Evolutionary conservation across 805 yeast species (phyloP).

Genomic region (Starmera quercuum): DNA sequence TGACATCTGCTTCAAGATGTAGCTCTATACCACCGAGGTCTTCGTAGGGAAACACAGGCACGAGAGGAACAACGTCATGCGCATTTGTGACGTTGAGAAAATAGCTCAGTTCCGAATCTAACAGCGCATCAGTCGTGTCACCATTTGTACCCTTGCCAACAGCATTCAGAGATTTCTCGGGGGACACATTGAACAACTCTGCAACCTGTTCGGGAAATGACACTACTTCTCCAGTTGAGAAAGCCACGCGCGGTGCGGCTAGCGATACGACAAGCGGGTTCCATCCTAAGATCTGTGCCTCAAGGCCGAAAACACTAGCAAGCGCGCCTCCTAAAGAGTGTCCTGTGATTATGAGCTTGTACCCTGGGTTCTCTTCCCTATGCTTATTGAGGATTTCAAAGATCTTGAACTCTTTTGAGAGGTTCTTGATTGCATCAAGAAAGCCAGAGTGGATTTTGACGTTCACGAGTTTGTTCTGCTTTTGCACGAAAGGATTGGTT

Average conservation of each 20-base stretch:
- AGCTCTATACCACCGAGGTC: too few species aligned
- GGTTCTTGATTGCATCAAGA: neutral
- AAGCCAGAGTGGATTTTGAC: neutral
- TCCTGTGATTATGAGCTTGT: conserved; percentile 49
- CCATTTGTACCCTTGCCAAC: too few species aligned
- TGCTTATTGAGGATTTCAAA: neutral
- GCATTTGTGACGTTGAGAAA: too few species aligned
- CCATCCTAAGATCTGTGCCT: conserved; percentile 45
- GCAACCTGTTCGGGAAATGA: too few species aligned
- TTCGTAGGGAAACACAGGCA: too few species aligned
- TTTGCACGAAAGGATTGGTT: neutral
- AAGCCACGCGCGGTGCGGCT: conserved; percentile 63
- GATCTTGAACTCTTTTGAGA: neutral
- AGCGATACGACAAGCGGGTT: conserved; percentile 48
- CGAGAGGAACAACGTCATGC: too few species aligned
- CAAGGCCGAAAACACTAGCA: conserved; percentile 56
- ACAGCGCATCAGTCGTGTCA: too few species aligned
- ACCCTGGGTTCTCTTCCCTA: conserved; percentile 19
- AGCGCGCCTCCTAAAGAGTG: conserved; percentile 77
- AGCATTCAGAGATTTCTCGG: too few species aligned
- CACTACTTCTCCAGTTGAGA: too few species aligned
- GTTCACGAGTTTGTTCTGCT: neutral
- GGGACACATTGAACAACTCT: too few species aligned
- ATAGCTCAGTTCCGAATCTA: too few species aligned
- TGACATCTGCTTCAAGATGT: too few species aligned